phyloP scores from a whole-genome alignment of 345 rosid genomes.

The Gossypium ekmanianum region DNA sequence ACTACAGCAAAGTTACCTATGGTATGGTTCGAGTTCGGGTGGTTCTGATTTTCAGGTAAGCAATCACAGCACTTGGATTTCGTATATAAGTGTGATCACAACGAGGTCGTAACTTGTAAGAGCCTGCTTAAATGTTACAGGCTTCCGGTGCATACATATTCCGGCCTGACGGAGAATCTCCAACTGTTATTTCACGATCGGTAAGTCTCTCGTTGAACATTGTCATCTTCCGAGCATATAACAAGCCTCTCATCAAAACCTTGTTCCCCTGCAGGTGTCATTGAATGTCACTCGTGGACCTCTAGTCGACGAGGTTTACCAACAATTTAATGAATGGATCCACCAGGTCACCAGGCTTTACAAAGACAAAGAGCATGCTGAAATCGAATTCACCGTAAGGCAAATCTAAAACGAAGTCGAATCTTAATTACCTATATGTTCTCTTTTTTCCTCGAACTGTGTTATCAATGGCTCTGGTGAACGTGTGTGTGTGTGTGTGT shows the following conservation, averaged over 20 bases:
- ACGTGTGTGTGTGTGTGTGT: not conserved
- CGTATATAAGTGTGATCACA: not conserved
- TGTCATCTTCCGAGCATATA: not conserved
- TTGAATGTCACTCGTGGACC: conserved; percentile 54
- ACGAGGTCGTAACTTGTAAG: not conserved
- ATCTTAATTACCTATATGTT: not conserved
- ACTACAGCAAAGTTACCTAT: conserved; percentile 71
- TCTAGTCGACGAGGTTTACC: conserved; percentile 72
- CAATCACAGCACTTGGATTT: not conserved
- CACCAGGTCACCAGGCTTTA: conserved; percentile 75
- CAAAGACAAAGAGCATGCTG: conserved; percentile 77
- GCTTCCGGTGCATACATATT: conserved; percentile 80
- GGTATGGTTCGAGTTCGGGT: conserved; percentile 59
- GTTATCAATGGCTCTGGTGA: not conserved
- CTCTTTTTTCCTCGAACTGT: not conserved
- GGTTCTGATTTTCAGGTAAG: conserved; percentile 36
- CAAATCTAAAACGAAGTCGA: not conserved
- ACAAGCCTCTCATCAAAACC: not conserved
- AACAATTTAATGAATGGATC: conserved; percentile 75
- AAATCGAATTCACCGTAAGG: conserved; percentile 82
- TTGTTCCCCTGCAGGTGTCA: conserved; percentile 39
- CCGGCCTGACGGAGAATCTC: conserved; percentile 49
- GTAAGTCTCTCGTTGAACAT: conserved; percentile 28
- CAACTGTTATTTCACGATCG: conserved; percentile 43
- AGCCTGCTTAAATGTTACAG: conserved; percentile 28